Evolutionary conservation across 2,329 filamentous ascomycete genomes (phyloP), one percentile per base, ranked within the genome.

Genomic region (Penicillium oxalicum): DNA sequence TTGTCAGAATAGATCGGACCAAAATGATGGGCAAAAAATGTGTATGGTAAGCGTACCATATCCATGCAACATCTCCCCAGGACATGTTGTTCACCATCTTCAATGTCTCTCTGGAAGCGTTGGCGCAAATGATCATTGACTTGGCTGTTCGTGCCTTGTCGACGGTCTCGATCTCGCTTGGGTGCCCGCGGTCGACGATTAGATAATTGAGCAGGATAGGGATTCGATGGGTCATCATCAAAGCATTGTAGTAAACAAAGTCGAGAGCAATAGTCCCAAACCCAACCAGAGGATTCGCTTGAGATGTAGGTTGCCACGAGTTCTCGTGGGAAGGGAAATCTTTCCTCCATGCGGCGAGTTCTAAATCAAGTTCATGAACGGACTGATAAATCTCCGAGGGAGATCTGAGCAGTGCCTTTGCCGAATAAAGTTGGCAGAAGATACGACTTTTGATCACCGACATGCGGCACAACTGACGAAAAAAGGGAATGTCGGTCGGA

Each of bases 161-260:
- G 41, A 96, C 73, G 0, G 89, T 87, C 54, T 83, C 79, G 0
- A 53, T 40, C 35, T 58, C 58, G 25, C 52, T 55, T 18, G 56
- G 41, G 18, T 51, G 50, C 13, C 53, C 41, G 90, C 76, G 4
- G 87, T 88, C 65, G 88, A 86, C 49, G 93, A 90, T 36, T 86
- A 95, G 61, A 93, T 88, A 45, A 26, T 91, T 90, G 63, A 95
- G 87, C 59, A 95, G 88, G 33, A 96, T 83, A 38, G 88, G 93
- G 87, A 97, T 95, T 41, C 91, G 87, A 68, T 97, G 91, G 54
- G 96, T 95, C 1, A 93, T 96, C 1, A 91, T 95, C 44, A 96
- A 71, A 57, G 90, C 95, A 69, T 97, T 96, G 74, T 96, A 95
- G 69, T 97, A 97, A 3, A 88, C 84, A 61, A 97, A 90, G 65